Conservation (phyloP, 2,329 filamentous ascomycete species). For the Simplicillium aogashimaense region DNA sequence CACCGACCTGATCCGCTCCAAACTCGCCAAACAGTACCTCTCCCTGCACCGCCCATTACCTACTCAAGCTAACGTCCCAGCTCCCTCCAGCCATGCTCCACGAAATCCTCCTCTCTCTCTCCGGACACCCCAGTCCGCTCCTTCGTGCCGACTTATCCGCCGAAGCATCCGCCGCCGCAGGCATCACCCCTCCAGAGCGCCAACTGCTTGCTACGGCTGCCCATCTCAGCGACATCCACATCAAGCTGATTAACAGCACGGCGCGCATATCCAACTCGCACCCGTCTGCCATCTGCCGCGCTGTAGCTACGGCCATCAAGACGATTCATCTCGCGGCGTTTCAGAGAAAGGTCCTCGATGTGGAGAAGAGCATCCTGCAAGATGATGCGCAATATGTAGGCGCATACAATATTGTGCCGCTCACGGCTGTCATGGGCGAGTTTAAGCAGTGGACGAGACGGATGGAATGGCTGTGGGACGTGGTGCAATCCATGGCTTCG, state of each 20-base stretch:
- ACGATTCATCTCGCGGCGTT: constrained; percentile 70
- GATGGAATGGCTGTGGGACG: constrained; percentile 77
- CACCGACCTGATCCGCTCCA: constrained; percentile 25
- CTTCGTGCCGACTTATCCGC: constrained; percentile 46
- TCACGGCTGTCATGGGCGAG: constrained; percentile 74
- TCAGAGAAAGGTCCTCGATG: constrained; percentile 72
- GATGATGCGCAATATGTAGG: constrained; percentile 74
- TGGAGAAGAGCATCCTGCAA: constrained; percentile 68
- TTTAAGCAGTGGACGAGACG: constrained; percentile 81
- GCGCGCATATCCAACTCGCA: constrained; percentile 60
- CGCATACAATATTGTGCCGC: constrained; percentile 84
- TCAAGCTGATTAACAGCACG: constrained; percentile 58
- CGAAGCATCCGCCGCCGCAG: constrained; percentile 33
- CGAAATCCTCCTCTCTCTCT: constrained; percentile 94
- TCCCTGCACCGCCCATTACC: neutral
- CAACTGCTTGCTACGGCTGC: constrained; percentile 71
- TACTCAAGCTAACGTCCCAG: neutral
- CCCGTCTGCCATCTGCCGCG: constrained; percentile 74
- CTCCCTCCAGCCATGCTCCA: constrained; percentile 63
- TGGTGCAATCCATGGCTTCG: constrained; percentile 57
- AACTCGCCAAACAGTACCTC: constrained; percentile 17
- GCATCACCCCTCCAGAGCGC: constrained; percentile 68
- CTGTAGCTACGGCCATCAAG: constrained; percentile 70
- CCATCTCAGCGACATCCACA: constrained; percentile 69
- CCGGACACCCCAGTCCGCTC: constrained; percentile 84